These are phyloP conservation scores for Tulasnella sp. DNA, from an alignment of 768 basidiomycete species.

Conservation along the genomic window DNA sequence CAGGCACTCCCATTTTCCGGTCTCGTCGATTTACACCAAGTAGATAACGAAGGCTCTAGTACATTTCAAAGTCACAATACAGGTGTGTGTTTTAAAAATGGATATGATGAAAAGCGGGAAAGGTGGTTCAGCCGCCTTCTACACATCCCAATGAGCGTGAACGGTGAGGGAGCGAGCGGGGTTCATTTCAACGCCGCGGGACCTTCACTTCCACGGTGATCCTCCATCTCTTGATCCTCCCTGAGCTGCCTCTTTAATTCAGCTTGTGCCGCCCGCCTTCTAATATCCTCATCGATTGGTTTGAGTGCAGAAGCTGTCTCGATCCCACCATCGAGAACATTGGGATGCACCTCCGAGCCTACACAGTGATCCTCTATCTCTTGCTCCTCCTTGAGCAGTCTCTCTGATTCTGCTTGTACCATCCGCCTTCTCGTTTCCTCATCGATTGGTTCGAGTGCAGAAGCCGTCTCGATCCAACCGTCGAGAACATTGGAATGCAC, in stretches of 20 bases:
- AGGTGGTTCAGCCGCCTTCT: neutral
- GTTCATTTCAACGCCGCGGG: slow-evolving; percentile 7
- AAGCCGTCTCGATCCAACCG: slow-evolving; percentile 34
- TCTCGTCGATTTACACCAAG: neutral
- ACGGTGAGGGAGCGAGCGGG: too few relatives aligned
- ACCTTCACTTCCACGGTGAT: slow-evolving; percentile 51
- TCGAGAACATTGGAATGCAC: slow-evolving; percentile 44
- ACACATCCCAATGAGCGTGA: neutral
- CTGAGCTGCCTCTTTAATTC: slow-evolving; percentile 50
- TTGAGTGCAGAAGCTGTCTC: slow-evolving; percentile 25
- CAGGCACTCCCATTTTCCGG: neutral
- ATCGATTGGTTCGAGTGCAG: slow-evolving; percentile 26
- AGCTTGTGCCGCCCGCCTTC: slow-evolving; percentile 50
- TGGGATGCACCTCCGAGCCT: too few relatives aligned
- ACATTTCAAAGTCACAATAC: too few relatives aligned
- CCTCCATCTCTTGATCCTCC: slow-evolving; percentile 65
- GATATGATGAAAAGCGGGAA: neutral
- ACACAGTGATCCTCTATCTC: slow-evolving; percentile 65
- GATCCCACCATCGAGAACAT: slow-evolving; percentile 50
- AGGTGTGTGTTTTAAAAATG: too few relatives aligned
- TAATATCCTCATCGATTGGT: slow-evolving; percentile 36
- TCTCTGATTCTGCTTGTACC: slow-evolving; percentile 53
- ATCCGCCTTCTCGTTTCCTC: slow-evolving; percentile 43
- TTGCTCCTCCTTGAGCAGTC: slow-evolving; percentile 58
- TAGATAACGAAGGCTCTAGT: too few relatives aligned